Evolutionary conservation across 176 grass and related monocot species (phyloP).

Genomic region (Oryza meyeriana): DNA sequence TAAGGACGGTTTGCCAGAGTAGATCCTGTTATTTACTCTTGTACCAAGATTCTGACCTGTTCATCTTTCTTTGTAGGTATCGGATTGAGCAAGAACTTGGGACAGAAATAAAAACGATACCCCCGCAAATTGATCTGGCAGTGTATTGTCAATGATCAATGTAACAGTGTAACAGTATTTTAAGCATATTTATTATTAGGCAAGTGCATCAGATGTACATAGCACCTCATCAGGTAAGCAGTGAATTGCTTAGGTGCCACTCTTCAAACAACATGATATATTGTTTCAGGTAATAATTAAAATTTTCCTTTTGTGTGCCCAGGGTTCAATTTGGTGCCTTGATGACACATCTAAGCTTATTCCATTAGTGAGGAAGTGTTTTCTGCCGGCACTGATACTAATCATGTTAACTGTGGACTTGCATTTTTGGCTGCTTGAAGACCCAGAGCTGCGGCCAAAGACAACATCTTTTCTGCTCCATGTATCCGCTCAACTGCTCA

Average conservation of each 20-base stretch:
- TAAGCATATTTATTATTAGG: conserved; percentile 24
- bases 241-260: neutral
- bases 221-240: conserved; percentile 44
- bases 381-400: conserved; percentile 27
- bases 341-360: conserved; percentile 30
- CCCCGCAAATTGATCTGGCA: conserved; percentile 60
- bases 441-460: conserved; percentile 3
- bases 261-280: neutral
- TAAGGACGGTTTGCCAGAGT: conserved; percentile 30
- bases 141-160: conserved; percentile 62
- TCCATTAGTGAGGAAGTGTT: conserved; percentile 24
- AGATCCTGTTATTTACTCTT: neutral
- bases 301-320: neutral
- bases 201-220: conserved; percentile 44
- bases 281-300: neutral
- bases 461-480: neutral
- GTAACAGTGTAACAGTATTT: neutral
- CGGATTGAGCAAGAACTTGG: conserved; percentile 80
- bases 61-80: conserved; percentile 41
- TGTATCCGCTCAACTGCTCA: conserved; percentile 5
- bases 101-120: conserved; percentile 75
- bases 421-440: conserved; percentile 10
- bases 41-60: neutral
- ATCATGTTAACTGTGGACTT: conserved; percentile 16
- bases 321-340: conserved; percentile 51